Evolutionary conservation across 2,329 filamentous ascomycete genomes (phyloP), one percentile per base, ranked within the genome.

Genomic region (Nemania bipapillata): DNA sequence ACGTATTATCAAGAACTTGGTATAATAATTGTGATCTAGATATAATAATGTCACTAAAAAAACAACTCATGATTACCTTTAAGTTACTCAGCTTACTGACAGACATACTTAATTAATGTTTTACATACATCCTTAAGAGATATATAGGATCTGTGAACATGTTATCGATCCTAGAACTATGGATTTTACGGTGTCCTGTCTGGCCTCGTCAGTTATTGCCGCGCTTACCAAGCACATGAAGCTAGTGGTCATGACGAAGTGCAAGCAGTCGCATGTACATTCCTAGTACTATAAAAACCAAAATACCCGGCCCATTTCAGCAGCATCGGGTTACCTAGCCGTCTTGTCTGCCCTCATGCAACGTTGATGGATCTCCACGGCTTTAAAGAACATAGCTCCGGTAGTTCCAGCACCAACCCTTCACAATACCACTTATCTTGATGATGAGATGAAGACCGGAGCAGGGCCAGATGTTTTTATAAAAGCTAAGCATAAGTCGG

Each of bases 101-200:
- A 9, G 35, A 37, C 8, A 37, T 12, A 12, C 15, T 42, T 42
- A 42, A 17, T 5, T 17, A 2, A 42, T 12, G 15, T 17, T 20
- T 45, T 45, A 6, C 1, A 45, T 17, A n/a, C n/a, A 20, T 5
- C 17, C 17, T 45, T 17, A 6, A 20, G 17, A 45, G 17, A 20
- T 6, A 45, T 45, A 20, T 45, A n/a, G 9, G 30, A n/a, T n/a
- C 9, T 32, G 30, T 32, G 30, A 32, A 9, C 9, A 32, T 32
- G 9, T 40, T 42, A 2, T 17, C 2, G 40, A 28, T 50, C 22
- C 22, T 40, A 28, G 32, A 47, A 32, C 9, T 5, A 64, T 64
- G 65, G 65, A 65, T n/a, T 68, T 68, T 65, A 68, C 65, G 56
- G 60, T 65, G 40, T 22, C 55, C 26, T 28, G 28, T 40, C 50